Evolutionary conservation across 2,329 filamentous ascomycete genomes (phyloP).

Genomic region (Parascedosporium putredinis): DNA sequence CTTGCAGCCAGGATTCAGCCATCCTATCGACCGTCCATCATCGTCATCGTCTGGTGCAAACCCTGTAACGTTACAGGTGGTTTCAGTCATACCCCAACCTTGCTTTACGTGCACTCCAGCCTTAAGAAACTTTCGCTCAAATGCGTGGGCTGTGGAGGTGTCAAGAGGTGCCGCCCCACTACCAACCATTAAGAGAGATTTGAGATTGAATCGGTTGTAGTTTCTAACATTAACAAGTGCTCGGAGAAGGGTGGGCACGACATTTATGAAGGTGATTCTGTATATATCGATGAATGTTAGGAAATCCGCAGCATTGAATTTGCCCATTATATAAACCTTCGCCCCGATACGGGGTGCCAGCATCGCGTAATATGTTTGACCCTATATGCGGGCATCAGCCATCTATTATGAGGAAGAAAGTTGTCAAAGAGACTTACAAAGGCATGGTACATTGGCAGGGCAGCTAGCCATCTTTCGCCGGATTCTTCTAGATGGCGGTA

Average conservation of each 20-base stretch:
- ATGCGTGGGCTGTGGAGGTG: constrained; percentile 18
- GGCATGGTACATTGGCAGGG: constrained; percentile 50
- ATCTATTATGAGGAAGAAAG: neutral
- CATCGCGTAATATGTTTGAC: constrained; percentile 41
- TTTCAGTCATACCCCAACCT: constrained; percentile 54
- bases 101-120: constrained; percentile 31
- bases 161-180: constrained; percentile 43
- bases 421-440: constrained; percentile 22
- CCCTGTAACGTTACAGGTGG: constrained; percentile 14
- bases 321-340: constrained; percentile 45
- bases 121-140: constrained; percentile 35
- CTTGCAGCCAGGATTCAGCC: constrained; percentile 42
- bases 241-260: constrained; percentile 49
- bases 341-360: constrained; percentile 31
- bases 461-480: constrained; percentile 36
- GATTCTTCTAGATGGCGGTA: constrained; percentile 36
- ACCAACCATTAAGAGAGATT: constrained; percentile 40
- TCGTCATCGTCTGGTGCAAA: constrained; percentile 21
- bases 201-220: constrained; percentile 19
- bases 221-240: constrained; percentile 45
- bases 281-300: constrained; percentile 37
- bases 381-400: neutral
- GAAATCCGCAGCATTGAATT: constrained; percentile 44
- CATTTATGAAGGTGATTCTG: constrained; percentile 39
- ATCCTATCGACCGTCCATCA: constrained; percentile 37